These are phyloP conservation scores for Scutellaria barbata DNA, from an alignment of 257 asterid genomes.

Conservation along the genomic window DNA sequence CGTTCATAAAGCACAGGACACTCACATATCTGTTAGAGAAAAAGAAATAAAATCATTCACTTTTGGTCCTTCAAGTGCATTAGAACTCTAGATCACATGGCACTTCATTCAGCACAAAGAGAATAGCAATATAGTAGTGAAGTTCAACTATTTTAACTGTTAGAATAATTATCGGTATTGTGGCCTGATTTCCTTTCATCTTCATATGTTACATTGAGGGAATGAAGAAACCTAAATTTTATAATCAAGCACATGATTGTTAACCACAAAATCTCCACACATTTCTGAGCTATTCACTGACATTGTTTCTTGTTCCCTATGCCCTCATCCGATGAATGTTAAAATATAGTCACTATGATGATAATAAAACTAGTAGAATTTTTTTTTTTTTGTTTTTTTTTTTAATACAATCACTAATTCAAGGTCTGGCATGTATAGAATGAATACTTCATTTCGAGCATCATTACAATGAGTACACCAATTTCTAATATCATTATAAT, in stretches of 20 bases:
- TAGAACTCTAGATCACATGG: not conserved
- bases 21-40: constrained; percentile 70
- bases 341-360: not conserved
- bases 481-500: not conserved
- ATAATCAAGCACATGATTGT: not conserved
- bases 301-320: not conserved
- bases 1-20: constrained; percentile 75
- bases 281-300: not conserved
- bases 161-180: not conserved
- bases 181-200: not conserved
- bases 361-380: not conserved
- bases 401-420: not conserved
- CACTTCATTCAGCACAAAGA: not conserved
- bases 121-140: not conserved
- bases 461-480: not conserved
- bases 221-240: not conserved
- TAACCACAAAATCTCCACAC: not conserved
- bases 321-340: not conserved
- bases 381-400: not conserved
- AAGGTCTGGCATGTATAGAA: not conserved
- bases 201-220: not conserved
- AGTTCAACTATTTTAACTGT: not conserved
- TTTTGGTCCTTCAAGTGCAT: not conserved
- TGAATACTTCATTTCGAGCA: not conserved
- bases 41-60: constrained; percentile 21